Evolutionary conservation across 768 basidiomycete species (phyloP), one percentile per base, ranked within the genome.

Genomic region (Pulveroboletus frians): DNA sequence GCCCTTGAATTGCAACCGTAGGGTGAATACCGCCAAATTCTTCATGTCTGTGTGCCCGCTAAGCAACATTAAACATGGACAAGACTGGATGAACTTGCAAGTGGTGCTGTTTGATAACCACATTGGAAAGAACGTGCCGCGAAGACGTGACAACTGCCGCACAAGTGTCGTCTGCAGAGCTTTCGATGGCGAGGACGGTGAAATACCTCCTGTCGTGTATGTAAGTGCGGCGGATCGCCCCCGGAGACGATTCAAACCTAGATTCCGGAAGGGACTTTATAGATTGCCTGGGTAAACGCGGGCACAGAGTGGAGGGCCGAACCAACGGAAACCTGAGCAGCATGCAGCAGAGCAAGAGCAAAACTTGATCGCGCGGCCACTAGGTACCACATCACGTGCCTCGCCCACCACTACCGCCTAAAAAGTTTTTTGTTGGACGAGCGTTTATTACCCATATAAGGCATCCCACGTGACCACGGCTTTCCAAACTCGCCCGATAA

Each of bases 101-200:
- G 35, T 76, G 61, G 52, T 88, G 77, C 62, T 98, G 94, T 62
- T 87, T 90, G 34, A 90, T 70, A 52, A 98, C 85, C 5, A 97
- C 79, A 64, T 93, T 95, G 3, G 91, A 84, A 46, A 88, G 80
- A 35, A 98, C 74, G 61, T 73, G 60, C 17, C 81, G 77, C 8
- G 78, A 71, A 1, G 85, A 87, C 17, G 80, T 78, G 31, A 99
- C 86, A 43, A 98, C 75, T 1, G 94, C 87, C 14, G 85, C 91
- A 58, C 92, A 95, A 1, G 92, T 89, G 62, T 98, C 96, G 66
- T 99, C 95, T 13, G 92, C 92, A 11, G 91, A 93, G 2, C 85
- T 84, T 67, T 96, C 93, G 32, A 95, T 60, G 43, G 43, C 8
- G 81, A 90, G 76, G 13, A 89, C 81, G 1, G 80, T 86, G 60